Conservation (phyloP, 75 land plant species). For the Pinus albicaulis region DNA sequence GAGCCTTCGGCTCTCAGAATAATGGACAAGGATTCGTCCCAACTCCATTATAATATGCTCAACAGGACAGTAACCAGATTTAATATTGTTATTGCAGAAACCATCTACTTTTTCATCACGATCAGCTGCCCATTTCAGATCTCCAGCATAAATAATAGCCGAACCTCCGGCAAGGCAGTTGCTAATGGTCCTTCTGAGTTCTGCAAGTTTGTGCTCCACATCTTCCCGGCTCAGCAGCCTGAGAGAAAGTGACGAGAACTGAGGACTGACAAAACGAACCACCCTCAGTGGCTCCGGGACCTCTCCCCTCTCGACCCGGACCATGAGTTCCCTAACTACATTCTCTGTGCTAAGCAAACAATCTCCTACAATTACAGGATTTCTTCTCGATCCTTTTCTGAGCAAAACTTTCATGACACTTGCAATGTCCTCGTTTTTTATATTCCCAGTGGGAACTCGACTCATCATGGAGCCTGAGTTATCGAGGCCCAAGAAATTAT, state of each 20-base stretch:
- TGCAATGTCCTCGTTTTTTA: conserved; percentile 24
- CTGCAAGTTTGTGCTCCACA: conserved; percentile 31
- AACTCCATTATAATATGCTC: conserved; percentile 37
- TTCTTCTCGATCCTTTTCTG: conserved; percentile 21
- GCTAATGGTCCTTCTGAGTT: conserved; percentile 32
- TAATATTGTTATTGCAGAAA: background rate
- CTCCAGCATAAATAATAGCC: conserved; percentile 62
- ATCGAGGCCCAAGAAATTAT: conserved; percentile 2
- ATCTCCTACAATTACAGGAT: conserved; percentile 47
- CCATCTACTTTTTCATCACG: conserved; percentile 4
- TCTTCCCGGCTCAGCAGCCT: conserved; percentile 8
- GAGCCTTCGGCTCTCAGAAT: conserved; percentile 16
- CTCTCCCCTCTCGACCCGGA: conserved; percentile 33
- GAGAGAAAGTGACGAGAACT: conserved; percentile 2
- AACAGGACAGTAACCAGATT: conserved; percentile 22
- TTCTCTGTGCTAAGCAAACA: conserved; percentile 25
- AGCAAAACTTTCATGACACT: conserved; percentile 39
- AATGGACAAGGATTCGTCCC: conserved; percentile 19
- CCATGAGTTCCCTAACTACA: conserved; percentile 32
- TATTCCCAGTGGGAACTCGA: background rate
- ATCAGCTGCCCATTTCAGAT: conserved; percentile 70
- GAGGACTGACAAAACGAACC: conserved; percentile 24
- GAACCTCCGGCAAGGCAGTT: conserved; percentile 30
- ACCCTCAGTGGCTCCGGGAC: conserved; percentile 28
- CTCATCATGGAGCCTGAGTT: conserved; percentile 17